These are phyloP conservation scores for Lichtheimia ornata DNA, from an alignment of 371 early-diverging fungal species.

Conservation along the genomic window DNA sequence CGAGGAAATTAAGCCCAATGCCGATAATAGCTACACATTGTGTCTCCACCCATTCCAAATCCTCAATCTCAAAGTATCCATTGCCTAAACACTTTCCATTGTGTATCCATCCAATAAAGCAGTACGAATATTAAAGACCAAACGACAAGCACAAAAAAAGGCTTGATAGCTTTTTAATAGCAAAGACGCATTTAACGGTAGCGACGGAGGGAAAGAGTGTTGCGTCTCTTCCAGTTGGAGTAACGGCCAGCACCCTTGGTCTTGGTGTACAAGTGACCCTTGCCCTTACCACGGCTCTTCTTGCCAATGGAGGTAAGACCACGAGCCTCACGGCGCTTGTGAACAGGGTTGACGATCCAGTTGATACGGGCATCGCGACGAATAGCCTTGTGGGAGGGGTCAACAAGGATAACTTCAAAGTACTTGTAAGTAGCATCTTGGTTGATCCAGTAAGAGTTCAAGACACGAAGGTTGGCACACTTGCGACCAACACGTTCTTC, in stretches of 20 bases:
- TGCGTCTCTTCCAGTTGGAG: constrained; percentile 65
- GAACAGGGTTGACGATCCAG: constrained; percentile 98
- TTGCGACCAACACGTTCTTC: constrained; percentile 97
- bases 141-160: too few relatives aligned
- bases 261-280: constrained; percentile 97
- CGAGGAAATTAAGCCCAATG: constrained; percentile 4
- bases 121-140: too few relatives aligned
- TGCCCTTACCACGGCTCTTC: constrained; percentile 97
- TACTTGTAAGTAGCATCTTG: constrained; percentile 98
- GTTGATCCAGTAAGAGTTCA: constrained; percentile 99
- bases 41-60: constrained; percentile 52
- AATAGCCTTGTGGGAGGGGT: constrained; percentile 96
- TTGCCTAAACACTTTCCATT: not conserved
- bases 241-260: constrained; percentile 32
- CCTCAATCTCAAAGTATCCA: constrained; percentile 40
- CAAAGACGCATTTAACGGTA: constrained; percentile 60
- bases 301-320: constrained; percentile 97
- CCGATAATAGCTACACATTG: not conserved
- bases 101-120: too few relatives aligned
- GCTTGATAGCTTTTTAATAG: not conserved
- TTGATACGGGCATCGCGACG: constrained; percentile 98
- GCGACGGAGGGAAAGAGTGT: constrained; percentile 76
- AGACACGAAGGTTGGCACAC: constrained; percentile 94
- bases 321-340: constrained; percentile 99
- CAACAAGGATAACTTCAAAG: constrained; percentile 98